A percentile compares a stretch with the other conserved stretches of the same genome.
phyloP scores from a whole-genome alignment of 2,329 filamentous ascomycete species.

The Eutypa lata region DNA sequence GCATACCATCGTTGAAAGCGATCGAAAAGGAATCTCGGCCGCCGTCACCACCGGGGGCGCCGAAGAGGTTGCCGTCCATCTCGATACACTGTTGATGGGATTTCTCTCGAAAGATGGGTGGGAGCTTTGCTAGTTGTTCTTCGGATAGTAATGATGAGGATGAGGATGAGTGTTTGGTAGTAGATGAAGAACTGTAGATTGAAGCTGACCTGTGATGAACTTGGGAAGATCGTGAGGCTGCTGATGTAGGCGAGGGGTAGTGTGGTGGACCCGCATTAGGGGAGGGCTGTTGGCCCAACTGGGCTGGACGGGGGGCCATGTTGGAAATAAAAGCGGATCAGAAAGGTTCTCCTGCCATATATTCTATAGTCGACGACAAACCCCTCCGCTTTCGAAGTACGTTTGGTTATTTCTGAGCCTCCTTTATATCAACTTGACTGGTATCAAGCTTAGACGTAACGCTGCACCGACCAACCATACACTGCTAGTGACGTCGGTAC shows the following conservation, averaged over 20 bases:
- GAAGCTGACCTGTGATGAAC: constrained; percentile 1
- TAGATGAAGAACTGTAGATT: constrained; percentile 1
- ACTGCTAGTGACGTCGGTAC: too few relatives aligned
- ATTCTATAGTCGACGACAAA: background rate
- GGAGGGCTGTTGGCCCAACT: constrained; percentile 3
- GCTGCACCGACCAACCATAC: too few relatives aligned
- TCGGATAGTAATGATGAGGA: background rate
- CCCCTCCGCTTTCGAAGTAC: too few relatives aligned
- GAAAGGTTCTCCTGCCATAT: background rate
- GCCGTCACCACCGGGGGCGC: too few relatives aligned
- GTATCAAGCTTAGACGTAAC: too few relatives aligned
- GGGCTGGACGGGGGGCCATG: constrained; percentile 5
- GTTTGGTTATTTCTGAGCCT: too few relatives aligned
- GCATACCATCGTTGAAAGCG: too few relatives aligned
- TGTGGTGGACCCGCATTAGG: background rate
- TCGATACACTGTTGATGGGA: background rate
- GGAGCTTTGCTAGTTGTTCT: background rate
- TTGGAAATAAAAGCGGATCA: background rate
- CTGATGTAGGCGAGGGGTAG: constrained; percentile 1
- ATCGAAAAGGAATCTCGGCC: background rate
- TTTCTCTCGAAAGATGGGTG: background rate
- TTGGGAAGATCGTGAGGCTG: background rate
- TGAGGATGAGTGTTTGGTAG: background rate
- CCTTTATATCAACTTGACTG: too few relatives aligned
- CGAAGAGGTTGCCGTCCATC: background rate